phyloP scores from a whole-genome alignment of 441 rosid species.

The Omphalea diandra region DNA sequence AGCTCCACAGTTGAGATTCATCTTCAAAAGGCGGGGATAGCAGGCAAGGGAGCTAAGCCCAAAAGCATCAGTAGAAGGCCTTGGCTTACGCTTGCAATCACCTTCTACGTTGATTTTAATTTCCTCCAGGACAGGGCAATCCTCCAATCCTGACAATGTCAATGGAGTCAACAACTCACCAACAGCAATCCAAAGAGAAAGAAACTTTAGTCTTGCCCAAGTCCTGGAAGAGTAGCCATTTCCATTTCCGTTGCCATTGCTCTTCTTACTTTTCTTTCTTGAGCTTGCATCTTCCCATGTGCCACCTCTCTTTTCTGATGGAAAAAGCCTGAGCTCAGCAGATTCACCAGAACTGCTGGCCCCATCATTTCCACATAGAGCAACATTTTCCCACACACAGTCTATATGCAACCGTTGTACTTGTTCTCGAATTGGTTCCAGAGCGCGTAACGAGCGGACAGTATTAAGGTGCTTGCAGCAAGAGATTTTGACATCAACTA shows the following conservation, averaged over 20 bases:
- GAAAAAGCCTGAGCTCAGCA: not conserved
- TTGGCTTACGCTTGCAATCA: constrained; percentile 60
- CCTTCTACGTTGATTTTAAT: constrained; percentile 71
- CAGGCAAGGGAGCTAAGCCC: constrained; percentile 55
- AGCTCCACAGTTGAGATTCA: constrained; percentile 62
- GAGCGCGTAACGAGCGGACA: constrained; percentile 42
- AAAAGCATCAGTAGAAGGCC: constrained; percentile 34
- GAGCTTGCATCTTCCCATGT: constrained; percentile 16
- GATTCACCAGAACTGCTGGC: constrained; percentile 21
- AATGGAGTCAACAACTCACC: constrained; percentile 61
- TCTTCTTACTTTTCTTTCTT: constrained; percentile 41
- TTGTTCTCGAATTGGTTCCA: constrained; percentile 55
- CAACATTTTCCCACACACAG: constrained; percentile 53
- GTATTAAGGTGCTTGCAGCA: constrained; percentile 62
- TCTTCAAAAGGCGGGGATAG: constrained; percentile 58
- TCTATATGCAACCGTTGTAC: constrained; percentile 64
- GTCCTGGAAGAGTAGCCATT: constrained; percentile 38
- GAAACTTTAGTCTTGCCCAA: constrained; percentile 59
- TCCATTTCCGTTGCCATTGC: constrained; percentile 32
- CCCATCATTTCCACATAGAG: constrained; percentile 10
- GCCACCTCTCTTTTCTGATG: constrained; percentile 26
- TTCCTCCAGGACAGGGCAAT: constrained; percentile 76
- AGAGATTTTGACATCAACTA: constrained; percentile 58
- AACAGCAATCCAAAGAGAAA: constrained; percentile 70
- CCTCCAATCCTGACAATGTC: constrained; percentile 44